Evolutionary conservation across 225 moss, liverwort and hornwort species (phyloP).

Genomic region (Antitrichia curtipendula): DNA sequence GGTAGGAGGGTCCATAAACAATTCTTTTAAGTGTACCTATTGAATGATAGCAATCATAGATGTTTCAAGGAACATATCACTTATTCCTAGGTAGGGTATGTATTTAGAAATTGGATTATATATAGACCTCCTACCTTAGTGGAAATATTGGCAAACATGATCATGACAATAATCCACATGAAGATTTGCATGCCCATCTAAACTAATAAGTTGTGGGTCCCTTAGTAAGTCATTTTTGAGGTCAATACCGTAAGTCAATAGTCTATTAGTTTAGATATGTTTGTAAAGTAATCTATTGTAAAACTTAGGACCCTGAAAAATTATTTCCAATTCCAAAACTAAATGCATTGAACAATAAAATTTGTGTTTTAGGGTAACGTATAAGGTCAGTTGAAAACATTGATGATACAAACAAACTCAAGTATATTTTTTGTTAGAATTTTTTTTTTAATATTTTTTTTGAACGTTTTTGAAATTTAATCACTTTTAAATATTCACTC

Average conservation of each 20-base stretch:
- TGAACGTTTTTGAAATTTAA: background rate
- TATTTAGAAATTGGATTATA: background rate
- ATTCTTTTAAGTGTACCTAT: rapidly evolving
- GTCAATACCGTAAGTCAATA: background rate
- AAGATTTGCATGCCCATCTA: rapidly evolving
- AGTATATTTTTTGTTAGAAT: background rate
- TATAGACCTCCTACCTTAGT: background rate
- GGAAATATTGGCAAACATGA: background rate
- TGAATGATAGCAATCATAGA: background rate
- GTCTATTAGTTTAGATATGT: background rate
- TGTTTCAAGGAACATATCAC: background rate
- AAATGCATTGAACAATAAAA: background rate
- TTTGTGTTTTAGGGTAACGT: background rate
- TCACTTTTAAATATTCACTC: background rate
- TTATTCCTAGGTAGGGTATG: background rate
- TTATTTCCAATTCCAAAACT: background rate
- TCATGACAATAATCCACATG: background rate
- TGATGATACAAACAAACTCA: background rate
- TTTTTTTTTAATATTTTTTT: background rate
- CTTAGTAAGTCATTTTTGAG: background rate
- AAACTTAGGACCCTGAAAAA: background rate
- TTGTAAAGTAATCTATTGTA: background rate
- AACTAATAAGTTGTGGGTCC: no score
- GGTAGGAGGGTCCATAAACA: no score
- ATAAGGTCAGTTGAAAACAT: background rate